phyloP scores from a whole-genome alignment of 2,329 filamentous ascomycete species.

The Trichoderma arundinaceum region DNA sequence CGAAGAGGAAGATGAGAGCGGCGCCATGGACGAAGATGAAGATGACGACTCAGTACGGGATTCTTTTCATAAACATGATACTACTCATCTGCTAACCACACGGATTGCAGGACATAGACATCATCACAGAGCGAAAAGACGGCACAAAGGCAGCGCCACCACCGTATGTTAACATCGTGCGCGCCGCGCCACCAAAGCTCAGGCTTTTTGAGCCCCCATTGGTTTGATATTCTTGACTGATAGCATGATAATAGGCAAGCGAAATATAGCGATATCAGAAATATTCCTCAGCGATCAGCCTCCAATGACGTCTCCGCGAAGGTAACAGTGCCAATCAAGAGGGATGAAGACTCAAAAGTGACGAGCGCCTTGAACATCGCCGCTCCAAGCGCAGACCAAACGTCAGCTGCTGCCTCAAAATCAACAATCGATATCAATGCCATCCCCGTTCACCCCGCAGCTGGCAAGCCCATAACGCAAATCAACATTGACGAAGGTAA shows the following conservation, averaged over 20 bases:
- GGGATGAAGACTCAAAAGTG: slow-evolving; percentile 50
- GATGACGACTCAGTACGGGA: slow-evolving; percentile 47
- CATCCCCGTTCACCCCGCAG: slow-evolving; percentile 77
- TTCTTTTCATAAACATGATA: neutral
- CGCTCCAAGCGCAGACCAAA: slow-evolving; percentile 56
- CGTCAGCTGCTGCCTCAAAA: slow-evolving; percentile 71
- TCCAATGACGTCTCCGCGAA: slow-evolving; percentile 58
- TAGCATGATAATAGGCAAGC: slow-evolving; percentile 53
- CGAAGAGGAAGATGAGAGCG: slow-evolving; percentile 67
- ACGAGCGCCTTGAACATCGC: slow-evolving; percentile 42
- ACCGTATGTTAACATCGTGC: slow-evolving; percentile 51
- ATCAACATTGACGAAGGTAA: slow-evolving; percentile 73
- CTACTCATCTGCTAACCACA: slow-evolving; percentile 1
- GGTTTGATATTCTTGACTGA: neutral
- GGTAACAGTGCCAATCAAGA: slow-evolving; percentile 51
- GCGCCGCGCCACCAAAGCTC: neutral
- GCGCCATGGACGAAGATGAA: slow-evolving; percentile 65
- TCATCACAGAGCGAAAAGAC: slow-evolving; percentile 71
- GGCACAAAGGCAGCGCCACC: slow-evolving; percentile 65
- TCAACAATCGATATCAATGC: slow-evolving; percentile 86
- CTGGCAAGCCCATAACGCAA: slow-evolving; percentile 81
- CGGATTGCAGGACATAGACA: slow-evolving; percentile 64
- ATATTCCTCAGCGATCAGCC: slow-evolving; percentile 65
- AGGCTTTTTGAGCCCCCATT: neutral
- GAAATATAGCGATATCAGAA: slow-evolving; percentile 68